Conservation (phyloP, 352 stramenopile genomes). For the Blastocystis sp. region DNA sequence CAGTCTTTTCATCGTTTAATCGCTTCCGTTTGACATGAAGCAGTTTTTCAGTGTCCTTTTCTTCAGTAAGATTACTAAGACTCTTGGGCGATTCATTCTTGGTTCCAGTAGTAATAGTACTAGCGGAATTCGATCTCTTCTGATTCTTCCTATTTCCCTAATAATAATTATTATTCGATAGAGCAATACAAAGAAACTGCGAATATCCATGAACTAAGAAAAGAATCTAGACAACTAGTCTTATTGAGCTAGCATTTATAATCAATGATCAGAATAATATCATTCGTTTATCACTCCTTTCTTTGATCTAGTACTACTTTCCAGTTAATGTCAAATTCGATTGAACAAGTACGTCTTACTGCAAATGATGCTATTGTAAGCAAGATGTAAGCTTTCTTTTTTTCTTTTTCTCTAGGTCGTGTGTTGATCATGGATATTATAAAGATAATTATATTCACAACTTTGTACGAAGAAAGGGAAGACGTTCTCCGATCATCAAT, state of each 20-base stretch:
- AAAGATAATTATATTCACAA: conserved; percentile 65
- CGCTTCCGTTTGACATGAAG: background rate
- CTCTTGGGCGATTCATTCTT: background rate
- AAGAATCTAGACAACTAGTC: background rate
- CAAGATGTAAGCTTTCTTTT: background rate
- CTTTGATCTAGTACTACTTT: background rate
- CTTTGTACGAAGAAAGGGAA: conserved; percentile 60
- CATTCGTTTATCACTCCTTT: background rate
- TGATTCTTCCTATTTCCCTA: conserved; percentile 1
- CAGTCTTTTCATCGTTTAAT: background rate
- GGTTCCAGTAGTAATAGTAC: background rate
- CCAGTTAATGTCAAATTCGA: conserved; percentile 16
- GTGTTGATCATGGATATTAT: conserved; percentile 64
- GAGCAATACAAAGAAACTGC: background rate
- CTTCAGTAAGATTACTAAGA: background rate
- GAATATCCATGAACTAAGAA: conserved; percentile 22
- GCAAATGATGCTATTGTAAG: conserved; percentile 61
- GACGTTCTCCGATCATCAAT: conserved; percentile 66
- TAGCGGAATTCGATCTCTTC: background rate
- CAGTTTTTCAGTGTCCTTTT: background rate
- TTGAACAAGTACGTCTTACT: conserved; percentile 52
- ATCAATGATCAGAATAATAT: background rate
- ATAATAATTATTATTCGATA: background rate
- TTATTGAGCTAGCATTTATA: background rate
- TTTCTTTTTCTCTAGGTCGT: background rate